phyloP scores from a whole-genome alignment of 768 basidiomycete species.

The Coprinopsis sp. region DNA sequence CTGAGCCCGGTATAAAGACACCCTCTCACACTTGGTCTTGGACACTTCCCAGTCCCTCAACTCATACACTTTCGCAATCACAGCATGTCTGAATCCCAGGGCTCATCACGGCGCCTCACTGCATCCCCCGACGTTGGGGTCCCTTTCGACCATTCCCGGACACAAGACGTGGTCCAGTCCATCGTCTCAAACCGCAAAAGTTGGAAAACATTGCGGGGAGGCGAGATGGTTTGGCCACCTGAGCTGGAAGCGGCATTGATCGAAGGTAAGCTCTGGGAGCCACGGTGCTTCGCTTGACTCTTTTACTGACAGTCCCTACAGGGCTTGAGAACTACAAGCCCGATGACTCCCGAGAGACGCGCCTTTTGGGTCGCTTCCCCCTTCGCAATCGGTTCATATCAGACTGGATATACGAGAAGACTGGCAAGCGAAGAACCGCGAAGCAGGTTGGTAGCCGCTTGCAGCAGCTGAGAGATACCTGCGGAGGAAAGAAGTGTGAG shows the following conservation, averaged over 20 bases:
- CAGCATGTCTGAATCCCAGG: conserved; percentile 4
- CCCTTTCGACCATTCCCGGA: conserved; percentile 31
- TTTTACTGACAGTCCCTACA: conserved; percentile 23
- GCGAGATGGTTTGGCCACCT: conserved; percentile 77
- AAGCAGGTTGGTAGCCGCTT: conserved; percentile 81
- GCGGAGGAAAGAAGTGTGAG: conserved; percentile 68
- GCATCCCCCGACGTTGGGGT: conserved; percentile 14
- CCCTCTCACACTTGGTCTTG: conserved; percentile 19
- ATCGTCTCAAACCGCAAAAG: conserved; percentile 67
- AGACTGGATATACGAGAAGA: conserved; percentile 66
- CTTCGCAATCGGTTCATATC: conserved; percentile 79
- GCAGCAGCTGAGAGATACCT: conserved; percentile 72
- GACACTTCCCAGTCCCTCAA: conserved; percentile 13
- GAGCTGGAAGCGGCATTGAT: conserved; percentile 73
- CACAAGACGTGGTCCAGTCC: conserved; percentile 58
- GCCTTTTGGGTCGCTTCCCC: conserved; percentile 70
- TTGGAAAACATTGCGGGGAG: conserved; percentile 71
- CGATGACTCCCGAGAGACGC: conserved; percentile 67
- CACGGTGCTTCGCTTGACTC: conserved; percentile 5
- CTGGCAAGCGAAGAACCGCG: conserved; percentile 65
- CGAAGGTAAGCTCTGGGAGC: conserved; percentile 54
- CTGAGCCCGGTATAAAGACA: conserved; percentile 24
- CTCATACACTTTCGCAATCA: conserved; percentile 13
- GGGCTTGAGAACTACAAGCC: conserved; percentile 71
- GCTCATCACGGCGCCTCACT: conserved; percentile 11